Conservation (phyloP, 768 basidiomycete species). For the Pisolithus tinctorius region DNA sequence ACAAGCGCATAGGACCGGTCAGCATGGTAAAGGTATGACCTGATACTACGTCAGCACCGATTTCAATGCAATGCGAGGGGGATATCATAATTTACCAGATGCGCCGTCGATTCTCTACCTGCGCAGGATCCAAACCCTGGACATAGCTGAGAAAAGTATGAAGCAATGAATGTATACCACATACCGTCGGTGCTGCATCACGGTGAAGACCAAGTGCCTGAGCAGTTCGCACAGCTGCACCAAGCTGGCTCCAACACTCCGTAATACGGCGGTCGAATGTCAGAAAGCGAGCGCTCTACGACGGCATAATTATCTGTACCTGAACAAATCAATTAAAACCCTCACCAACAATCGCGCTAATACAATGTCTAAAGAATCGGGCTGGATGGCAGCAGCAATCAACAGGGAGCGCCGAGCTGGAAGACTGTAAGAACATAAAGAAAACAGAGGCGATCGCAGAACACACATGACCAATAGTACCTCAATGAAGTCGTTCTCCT, state of each 20-base stretch:
- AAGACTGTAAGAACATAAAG: constrained; percentile 12
- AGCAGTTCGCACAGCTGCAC: constrained; percentile 87
- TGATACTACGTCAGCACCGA: constrained; percentile 21
- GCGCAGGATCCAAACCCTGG: constrained; percentile 65
- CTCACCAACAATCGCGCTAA: constrained; percentile 75
- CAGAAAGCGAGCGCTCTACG: constrained; percentile 62
- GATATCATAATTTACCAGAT: constrained; percentile 56
- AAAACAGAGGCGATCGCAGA: constrained; percentile 1
- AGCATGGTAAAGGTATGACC: constrained; percentile 90
- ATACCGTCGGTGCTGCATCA: constrained; percentile 77
- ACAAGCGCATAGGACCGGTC: constrained; percentile 89
- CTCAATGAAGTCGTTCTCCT: constrained; percentile 76
- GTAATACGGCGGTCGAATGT: constrained; percentile 80
- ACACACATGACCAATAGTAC: constrained; percentile 95
- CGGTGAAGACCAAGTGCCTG: constrained; percentile 91
- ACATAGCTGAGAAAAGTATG: constrained; percentile 4
- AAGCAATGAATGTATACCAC: constrained; percentile 12
- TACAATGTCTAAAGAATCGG: constrained; percentile 90
- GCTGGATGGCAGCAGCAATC: constrained; percentile 89
- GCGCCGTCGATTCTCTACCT: constrained; percentile 83
- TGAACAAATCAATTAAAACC: background rate
- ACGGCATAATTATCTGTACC: constrained; percentile 9
- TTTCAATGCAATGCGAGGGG: background rate
- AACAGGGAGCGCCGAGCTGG: constrained; percentile 81
- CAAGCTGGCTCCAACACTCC: constrained; percentile 94